phyloP scores from a whole-genome alignment of 106 monocot genomes.

The Phalaenopsis equestris region DNA sequence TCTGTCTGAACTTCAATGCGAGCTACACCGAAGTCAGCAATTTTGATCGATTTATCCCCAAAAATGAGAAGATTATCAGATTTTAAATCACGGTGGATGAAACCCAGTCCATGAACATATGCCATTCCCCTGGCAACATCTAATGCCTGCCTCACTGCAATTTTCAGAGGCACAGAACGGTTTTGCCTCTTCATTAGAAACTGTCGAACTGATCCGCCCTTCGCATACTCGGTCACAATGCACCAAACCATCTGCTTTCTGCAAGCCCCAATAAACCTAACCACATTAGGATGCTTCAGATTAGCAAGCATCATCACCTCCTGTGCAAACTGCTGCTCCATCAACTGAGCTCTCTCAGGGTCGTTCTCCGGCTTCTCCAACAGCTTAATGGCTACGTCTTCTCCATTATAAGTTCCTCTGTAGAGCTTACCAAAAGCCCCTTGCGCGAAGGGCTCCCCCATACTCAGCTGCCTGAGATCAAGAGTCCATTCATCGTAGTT shows the following conservation, averaged over 20 bases:
- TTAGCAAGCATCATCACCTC: slow-evolving; percentile 42
- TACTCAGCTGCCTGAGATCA: slow-evolving; percentile 23
- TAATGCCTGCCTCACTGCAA: slow-evolving; percentile 35
- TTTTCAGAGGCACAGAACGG: slow-evolving; percentile 19
- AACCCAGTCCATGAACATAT: slow-evolving; percentile 36
- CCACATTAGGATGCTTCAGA: slow-evolving; percentile 38
- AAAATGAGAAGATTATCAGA: slow-evolving; percentile 36
- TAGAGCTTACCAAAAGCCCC: slow-evolving; percentile 44
- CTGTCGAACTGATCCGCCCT: slow-evolving; percentile 41
- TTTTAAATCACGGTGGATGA: slow-evolving; percentile 33
- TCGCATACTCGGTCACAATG: slow-evolving; percentile 41
- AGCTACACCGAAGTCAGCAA: slow-evolving; percentile 38
- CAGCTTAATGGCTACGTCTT: slow-evolving; percentile 44
- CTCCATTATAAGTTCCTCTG: slow-evolving; percentile 31
- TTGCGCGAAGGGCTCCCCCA: slow-evolving; percentile 36
- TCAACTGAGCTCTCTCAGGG: slow-evolving; percentile 26
- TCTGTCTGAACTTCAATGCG: slow-evolving; percentile 40
- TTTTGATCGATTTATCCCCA: slow-evolving; percentile 34
- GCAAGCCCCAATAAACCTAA: slow-evolving; percentile 41
- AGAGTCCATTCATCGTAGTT: slow-evolving; percentile 39
- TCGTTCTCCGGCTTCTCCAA: slow-evolving; percentile 42
- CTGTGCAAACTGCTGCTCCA: slow-evolving; percentile 45
- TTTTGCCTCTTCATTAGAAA: slow-evolving; percentile 33
- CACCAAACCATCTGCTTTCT: slow-evolving; percentile 44
- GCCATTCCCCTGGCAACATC: slow-evolving; percentile 38